Percentiles rank a stretch among this genome's conserved stretches.
These are phyloP conservation scores for Chaetomium tenue DNA, from an alignment of 495 filamentous ascomycete genomes.

Conservation along the genomic window DNA sequence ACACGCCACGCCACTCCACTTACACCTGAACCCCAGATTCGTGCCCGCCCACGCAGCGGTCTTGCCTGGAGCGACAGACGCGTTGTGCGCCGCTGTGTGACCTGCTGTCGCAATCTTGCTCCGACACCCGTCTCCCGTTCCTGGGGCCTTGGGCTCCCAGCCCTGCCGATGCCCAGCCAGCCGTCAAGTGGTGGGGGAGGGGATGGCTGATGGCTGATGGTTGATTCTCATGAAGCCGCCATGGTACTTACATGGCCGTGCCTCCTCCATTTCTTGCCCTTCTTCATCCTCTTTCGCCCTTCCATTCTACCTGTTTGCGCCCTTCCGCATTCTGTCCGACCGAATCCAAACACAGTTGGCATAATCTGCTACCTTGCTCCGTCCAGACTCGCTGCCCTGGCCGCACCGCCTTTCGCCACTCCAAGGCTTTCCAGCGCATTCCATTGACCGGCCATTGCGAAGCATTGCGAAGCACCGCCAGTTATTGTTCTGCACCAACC, in stretches of 20 bases:
- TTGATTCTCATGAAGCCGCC: neutral
- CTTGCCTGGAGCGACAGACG: conserved; percentile 25
- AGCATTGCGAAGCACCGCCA: conserved; percentile 16
- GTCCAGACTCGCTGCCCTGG: neutral
- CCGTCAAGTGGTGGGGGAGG: conserved; percentile 12
- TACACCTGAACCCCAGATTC: conserved; percentile 30
- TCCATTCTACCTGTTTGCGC: neutral
- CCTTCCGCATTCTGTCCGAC: neutral
- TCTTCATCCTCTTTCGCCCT: conserved; percentile 8
- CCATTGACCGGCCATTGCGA: conserved; percentile 27
- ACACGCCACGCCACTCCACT: conserved; percentile 19
- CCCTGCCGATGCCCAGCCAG: conserved; percentile 18
- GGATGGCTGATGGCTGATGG: conserved; percentile 4
- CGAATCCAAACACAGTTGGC: conserved; percentile 4
- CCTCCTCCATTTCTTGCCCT: conserved; percentile 10
- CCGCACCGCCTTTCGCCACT: conserved; percentile 22
- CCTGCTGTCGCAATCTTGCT: conserved; percentile 31
- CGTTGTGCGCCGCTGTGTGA: conserved; percentile 34
- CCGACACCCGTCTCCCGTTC: conserved; percentile 21
- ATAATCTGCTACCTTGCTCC: neutral
- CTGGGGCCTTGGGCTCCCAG: conserved; percentile 23
- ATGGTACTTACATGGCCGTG: conserved; percentile 17
- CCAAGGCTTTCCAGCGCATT: conserved; percentile 29
- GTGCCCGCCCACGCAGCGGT: conserved; percentile 23
- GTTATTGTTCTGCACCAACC: conserved; percentile 9